Percentiles rank a stretch among this genome's conserved stretches.
Evolutionary conservation across 306 rosid genomes (phyloP).

Genomic region (Clitoria ternatea): DNA sequence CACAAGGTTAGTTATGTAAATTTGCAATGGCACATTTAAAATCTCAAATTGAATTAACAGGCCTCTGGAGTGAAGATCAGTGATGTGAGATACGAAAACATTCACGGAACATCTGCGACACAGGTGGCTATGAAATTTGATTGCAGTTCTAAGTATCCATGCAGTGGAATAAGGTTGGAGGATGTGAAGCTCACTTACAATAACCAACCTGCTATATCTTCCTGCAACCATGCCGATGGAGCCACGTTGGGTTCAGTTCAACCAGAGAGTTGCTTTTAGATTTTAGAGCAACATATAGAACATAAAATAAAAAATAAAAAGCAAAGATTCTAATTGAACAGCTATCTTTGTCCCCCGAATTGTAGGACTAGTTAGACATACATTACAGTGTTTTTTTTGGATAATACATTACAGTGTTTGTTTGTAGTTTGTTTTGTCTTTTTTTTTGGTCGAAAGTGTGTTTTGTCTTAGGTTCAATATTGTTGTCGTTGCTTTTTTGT

Average conservation of each 20-base stretch:
- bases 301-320: background rate
- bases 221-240: constrained; percentile 38
- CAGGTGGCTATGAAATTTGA: constrained; percentile 49
- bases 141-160: constrained; percentile 52
- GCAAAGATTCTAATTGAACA: background rate
- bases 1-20: background rate
- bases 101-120: constrained; percentile 55
- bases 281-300: background rate
- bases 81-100: constrained; percentile 42
- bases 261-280: constrained; percentile 44
- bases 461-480: too few species aligned
- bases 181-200: constrained; percentile 45
- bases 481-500: too few species aligned
- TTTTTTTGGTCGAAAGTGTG: background rate
- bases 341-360: background rate
- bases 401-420: background rate
- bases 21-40: too few species aligned
- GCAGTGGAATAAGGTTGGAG: constrained; percentile 37
- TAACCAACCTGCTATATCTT: constrained; percentile 39
- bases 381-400: background rate
- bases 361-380: background rate
- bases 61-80: constrained; percentile 57
- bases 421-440: too few species aligned
- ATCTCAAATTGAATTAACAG: constrained; percentile 17
- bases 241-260: constrained; percentile 33